Percentiles rank a stretch among this genome's conserved stretches.
These are phyloP conservation scores for Naganishia randhawae DNA, from an alignment of 768 basidiomycete species.

Conservation along the genomic window DNA sequence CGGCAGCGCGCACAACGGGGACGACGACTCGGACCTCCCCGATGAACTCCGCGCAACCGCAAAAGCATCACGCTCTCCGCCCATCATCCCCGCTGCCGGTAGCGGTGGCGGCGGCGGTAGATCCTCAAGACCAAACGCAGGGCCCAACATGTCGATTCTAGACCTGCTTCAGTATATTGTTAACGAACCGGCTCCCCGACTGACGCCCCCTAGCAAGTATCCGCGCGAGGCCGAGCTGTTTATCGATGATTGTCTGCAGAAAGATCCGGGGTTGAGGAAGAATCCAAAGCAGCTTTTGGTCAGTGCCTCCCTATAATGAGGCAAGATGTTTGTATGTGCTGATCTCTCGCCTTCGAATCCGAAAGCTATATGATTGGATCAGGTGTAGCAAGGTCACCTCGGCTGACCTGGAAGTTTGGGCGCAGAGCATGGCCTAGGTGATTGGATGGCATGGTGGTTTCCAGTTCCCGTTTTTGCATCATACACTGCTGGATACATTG, in stretches of 20 bases:
- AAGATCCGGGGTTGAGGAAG: constrained; percentile 77
- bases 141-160: constrained; percentile 96
- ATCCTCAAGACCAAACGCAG: constrained; percentile 59
- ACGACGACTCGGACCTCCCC: constrained; percentile 29
- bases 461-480: no score
- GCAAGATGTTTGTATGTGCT: neutral
- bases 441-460: neutral
- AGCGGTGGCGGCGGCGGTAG: neutral
- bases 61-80: neutral
- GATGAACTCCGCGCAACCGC: constrained; percentile 4
- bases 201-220: constrained; percentile 59
- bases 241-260: constrained; percentile 81
- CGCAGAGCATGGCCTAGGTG: neutral
- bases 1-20: neutral
- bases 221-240: constrained; percentile 74
- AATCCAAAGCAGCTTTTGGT: constrained; percentile 77
- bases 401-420: constrained; percentile 6
- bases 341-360: neutral
- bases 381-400: constrained; percentile 11
- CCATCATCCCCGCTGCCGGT: neutral
- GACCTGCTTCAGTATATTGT: constrained; percentile 97
- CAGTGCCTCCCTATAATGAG: constrained; percentile 37
- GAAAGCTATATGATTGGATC: constrained; percentile 17
- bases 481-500: neutral
- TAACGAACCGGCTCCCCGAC: constrained; percentile 89